A percentile compares a stretch with the other conserved stretches of the same genome.
These are phyloP conservation scores for Blastocystis sp. DNA, from an alignment of 352 stramenopile species.

Conservation along the genomic window DNA sequence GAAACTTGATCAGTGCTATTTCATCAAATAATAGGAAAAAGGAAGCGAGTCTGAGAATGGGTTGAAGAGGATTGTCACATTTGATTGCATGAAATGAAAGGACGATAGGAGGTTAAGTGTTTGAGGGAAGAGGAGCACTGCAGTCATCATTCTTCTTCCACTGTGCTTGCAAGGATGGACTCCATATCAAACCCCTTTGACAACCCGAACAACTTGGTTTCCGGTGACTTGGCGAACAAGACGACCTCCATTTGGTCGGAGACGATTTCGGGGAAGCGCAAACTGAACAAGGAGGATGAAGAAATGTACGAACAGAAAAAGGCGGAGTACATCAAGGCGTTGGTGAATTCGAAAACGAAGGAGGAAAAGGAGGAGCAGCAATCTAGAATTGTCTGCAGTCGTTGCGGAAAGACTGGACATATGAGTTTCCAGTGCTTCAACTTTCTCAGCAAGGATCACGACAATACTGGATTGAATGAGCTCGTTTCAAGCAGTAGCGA, in stretches of 20 bases:
- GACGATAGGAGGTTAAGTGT: too few species aligned
- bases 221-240: constrained; percentile 10
- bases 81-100: too few species aligned
- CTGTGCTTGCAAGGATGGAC: neutral
- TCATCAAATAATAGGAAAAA: too few species aligned
- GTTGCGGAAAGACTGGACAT: constrained; percentile 57
- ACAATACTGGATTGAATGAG: constrained; percentile 5
- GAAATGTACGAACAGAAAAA: constrained; percentile 35
- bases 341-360: constrained; percentile 2
- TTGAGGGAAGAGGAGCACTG: too few species aligned
- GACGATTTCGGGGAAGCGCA: constrained; percentile 45
- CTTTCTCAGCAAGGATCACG: constrained; percentile 23
- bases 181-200: neutral
- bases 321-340: constrained; percentile 36
- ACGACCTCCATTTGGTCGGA: constrained; percentile 63
- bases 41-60: too few species aligned
- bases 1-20: too few species aligned
- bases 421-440: constrained; percentile 67
- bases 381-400: constrained; percentile 45
- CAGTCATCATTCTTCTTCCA: constrained; percentile 1
- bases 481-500: constrained; percentile 24
- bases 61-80: too few species aligned
- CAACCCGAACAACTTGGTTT: constrained; percentile 48
- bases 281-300: constrained; percentile 30
- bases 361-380: constrained; percentile 28